Evolutionary conservation across 768 basidiomycete genomes (phyloP), one percentile per base, ranked within the genome.

Genomic region (Boletus fagicola): DNA sequence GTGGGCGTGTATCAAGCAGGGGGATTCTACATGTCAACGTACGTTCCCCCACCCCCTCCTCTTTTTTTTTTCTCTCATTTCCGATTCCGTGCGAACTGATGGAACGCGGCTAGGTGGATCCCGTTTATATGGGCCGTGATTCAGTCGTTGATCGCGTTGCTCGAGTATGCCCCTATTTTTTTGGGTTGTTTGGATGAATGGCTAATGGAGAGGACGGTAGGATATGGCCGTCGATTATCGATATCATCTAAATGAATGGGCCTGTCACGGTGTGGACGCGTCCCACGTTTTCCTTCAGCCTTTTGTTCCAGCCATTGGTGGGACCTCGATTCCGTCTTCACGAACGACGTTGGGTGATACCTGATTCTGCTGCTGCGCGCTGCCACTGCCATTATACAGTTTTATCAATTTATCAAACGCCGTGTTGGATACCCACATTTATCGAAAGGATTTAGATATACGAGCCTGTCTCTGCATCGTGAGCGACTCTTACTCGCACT

Each of bases 181-280:
- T 39, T 40, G 38, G 15, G 43, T 47, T 30, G 11, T 18, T 24
- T 38, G 7, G 22, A 6, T 5, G 6, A 1, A 18, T 22, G 20
- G 24, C 54, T 59, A 24, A 65, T 26, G 35, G 9, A 33, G 12
- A n/a, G 31, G 22, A 43, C 5, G 28, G 3, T 53, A 78, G 77
- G 43, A 63, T 78, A 56, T 79, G 78, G 77, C 77, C 77, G 13
- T 72, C 76, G 20, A 63, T 78, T 33, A 68, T 79, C 24, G 76
- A 78, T 31, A 72, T 77, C 49, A 74, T 78, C 20, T 78, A 15
- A 26, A 60, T 15, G 38, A 12, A 26, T 28, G 26, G 26, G 11
- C 10, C 7, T 28, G n/a, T 51, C n/a, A 5, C 16, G 24, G 43
- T n/a, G 45, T 28, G 26, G 45, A n/a, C 45, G 18, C 28, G 30